These are phyloP conservation scores for Delphinella strobiligena DNA, from an alignment of 2,329 filamentous ascomycete species.

Conservation along the genomic window DNA sequence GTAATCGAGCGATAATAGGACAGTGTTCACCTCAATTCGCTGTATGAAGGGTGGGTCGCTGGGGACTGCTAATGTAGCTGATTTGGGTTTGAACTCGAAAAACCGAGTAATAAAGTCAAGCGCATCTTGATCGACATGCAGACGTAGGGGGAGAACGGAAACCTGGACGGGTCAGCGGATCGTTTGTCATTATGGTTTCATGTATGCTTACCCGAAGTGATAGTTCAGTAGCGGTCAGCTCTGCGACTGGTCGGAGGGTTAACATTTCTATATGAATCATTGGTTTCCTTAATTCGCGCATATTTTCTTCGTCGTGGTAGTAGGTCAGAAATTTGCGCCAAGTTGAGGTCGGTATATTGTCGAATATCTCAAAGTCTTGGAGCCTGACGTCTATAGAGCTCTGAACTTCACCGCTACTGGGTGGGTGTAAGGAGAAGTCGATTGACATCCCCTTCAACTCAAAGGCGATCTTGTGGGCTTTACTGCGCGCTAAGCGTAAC, in stretches of 20 bases:
- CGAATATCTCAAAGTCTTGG: conserved; percentile 76
- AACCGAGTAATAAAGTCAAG: conserved; percentile 95
- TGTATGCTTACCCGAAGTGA: conserved; percentile 53
- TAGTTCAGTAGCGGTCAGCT: conserved; percentile 79
- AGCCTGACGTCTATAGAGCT: conserved; percentile 79
- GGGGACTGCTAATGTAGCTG: conserved; percentile 29
- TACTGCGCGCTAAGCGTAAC: conserved; percentile 71
- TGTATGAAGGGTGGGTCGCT: conserved; percentile 61
- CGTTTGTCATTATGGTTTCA: conserved; percentile 9
- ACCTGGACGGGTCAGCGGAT: conserved; percentile 29
- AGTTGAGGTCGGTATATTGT: conserved; percentile 87
- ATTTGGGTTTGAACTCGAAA: conserved; percentile 91
- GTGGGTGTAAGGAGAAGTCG: conserved; percentile 71
- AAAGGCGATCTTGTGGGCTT: conserved; percentile 88
- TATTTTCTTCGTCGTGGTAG: conserved; percentile 70
- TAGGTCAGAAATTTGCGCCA: conserved; percentile 99
- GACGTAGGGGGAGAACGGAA: conserved; percentile 67
- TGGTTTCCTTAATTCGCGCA: conserved; percentile 66
- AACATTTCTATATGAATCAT: conserved; percentile 87
- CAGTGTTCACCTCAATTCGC: conserved; percentile 71
- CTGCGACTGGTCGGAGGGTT: conserved; percentile 74
- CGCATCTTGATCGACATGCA: conserved; percentile 95
- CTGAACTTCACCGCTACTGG: conserved; percentile 65
- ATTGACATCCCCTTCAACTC: conserved; percentile 75
- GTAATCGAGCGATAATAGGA: conserved; percentile 83